phyloP scores from a whole-genome alignment of 2,329 filamentous ascomycete species.

The Periconia sp. region DNA sequence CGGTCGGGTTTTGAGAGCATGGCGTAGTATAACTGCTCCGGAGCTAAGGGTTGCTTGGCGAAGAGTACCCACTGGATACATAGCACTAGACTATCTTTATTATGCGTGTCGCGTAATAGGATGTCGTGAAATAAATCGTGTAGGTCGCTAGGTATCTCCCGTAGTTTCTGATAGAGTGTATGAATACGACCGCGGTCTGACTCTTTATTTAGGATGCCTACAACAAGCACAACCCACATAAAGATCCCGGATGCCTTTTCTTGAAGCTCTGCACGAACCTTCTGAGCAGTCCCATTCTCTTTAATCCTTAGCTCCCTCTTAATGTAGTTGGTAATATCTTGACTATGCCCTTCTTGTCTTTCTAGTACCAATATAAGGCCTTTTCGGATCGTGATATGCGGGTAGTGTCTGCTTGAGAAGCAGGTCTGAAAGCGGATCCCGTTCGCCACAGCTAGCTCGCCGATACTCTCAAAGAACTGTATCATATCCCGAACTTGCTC shows the following conservation, averaged over 20 bases:
- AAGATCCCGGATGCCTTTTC: constrained; percentile 50
- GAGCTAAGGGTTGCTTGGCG: constrained; percentile 9
- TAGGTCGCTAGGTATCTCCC: constrained; percentile 11
- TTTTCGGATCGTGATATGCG: constrained; percentile 41
- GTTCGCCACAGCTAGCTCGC: constrained; percentile 22
- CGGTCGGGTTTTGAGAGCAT: constrained; percentile 10
- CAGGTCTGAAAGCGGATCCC: constrained; percentile 40
- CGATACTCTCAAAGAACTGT: constrained; percentile 48
- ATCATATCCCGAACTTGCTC: constrained; percentile 51
- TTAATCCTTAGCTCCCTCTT: constrained; percentile 18
- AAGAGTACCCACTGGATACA: constrained; percentile 15
- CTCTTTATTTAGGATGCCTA: constrained; percentile 53
- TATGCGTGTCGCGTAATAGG: constrained; percentile 8
- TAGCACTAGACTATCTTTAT: constrained; percentile 5
- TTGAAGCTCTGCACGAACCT: constrained; percentile 34
- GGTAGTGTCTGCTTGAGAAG: constrained; percentile 58
- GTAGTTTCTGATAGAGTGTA: constrained; percentile 7
- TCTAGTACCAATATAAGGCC: constrained; percentile 43
- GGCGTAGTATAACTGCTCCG: constrained; percentile 15
- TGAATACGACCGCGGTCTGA: constrained; percentile 28
- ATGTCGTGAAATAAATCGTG: constrained; percentile 11
- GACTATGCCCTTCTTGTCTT: constrained; percentile 35
- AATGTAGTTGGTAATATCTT: constrained; percentile 39
- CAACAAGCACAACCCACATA: constrained; percentile 54
- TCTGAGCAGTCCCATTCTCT: constrained; percentile 7